Conservation (phyloP, 345 rosid species). For the Cardamine occulta region DNA sequence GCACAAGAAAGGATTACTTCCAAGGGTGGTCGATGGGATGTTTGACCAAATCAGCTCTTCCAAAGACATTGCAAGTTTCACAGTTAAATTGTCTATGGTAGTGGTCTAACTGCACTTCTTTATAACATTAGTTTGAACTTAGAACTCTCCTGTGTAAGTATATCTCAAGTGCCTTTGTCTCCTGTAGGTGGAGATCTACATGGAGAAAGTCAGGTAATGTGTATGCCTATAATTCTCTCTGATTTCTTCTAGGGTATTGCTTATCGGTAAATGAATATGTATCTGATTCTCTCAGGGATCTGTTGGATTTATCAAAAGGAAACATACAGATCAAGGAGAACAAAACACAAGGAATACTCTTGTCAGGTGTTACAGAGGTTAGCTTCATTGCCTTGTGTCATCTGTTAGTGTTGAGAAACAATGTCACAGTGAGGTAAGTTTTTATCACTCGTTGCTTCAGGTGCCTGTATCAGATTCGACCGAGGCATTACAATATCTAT, state of each 20-base stretch:
- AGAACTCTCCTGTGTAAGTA: background rate
- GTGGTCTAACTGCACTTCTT: slow-evolving; percentile 24
- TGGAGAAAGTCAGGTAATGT: slow-evolving; percentile 90
- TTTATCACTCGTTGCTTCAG: slow-evolving; percentile 47
- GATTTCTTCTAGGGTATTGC: slow-evolving; percentile 18
- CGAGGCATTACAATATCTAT: slow-evolving; percentile 69
- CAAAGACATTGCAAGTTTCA: slow-evolving; percentile 50
- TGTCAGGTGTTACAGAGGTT: slow-evolving; percentile 80
- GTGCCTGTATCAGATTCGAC: slow-evolving; percentile 50
- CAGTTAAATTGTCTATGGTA: slow-evolving; percentile 85
- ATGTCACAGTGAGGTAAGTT: slow-evolving; percentile 25
- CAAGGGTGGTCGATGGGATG: slow-evolving; percentile 71
- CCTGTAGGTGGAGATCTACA: slow-evolving; percentile 84
- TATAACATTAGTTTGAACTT: background rate
- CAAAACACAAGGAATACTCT: slow-evolving; percentile 63
- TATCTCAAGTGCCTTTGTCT: slow-evolving; percentile 22
- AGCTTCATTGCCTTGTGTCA: slow-evolving; percentile 20
- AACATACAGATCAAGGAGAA: slow-evolving; percentile 86
- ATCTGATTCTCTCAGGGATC: slow-evolving; percentile 57
- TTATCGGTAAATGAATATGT: slow-evolving; percentile 4
- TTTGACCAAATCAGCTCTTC: slow-evolving; percentile 58
- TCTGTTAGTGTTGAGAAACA: background rate
- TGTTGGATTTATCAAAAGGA: slow-evolving; percentile 77
- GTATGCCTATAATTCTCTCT: slow-evolving; percentile 10
- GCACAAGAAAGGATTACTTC: slow-evolving; percentile 71